These are phyloP conservation scores for Diaporthe ampelina DNA, from an alignment of 2,329 filamentous ascomycete species.

Conservation along the genomic window DNA sequence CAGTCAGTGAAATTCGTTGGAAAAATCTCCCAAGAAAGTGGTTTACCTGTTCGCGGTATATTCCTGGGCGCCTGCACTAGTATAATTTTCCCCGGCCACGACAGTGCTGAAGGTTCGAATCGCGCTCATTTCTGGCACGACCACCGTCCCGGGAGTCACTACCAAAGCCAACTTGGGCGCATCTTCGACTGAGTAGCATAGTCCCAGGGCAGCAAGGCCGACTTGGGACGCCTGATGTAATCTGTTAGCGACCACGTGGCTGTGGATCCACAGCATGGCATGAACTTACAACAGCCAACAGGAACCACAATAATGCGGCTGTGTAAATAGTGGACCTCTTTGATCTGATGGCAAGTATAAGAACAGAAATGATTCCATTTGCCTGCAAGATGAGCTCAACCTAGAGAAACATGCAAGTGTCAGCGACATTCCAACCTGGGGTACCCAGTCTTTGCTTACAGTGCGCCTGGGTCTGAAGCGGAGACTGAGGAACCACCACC, in stretches of 20 bases:
- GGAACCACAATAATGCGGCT: slow-evolving; percentile 9
- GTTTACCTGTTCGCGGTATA: slow-evolving; percentile 18
- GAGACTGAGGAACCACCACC: slow-evolving; percentile 61
- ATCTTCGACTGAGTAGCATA: slow-evolving; percentile 17
- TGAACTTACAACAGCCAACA: slow-evolving; percentile 6
- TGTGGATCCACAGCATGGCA: neutral
- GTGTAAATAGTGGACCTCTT: slow-evolving; percentile 16
- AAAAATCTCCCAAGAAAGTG: accelerated
- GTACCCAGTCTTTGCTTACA: slow-evolving; percentile 25
- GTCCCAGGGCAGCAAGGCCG: slow-evolving; percentile 6
- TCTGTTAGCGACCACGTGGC: neutral
- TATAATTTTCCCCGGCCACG: neutral
- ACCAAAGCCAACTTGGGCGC: slow-evolving; percentile 3
- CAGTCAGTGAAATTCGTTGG: neutral
- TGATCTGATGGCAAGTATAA: slow-evolving; percentile 39
- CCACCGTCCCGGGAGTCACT: neutral
- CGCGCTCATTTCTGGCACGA: neutral
- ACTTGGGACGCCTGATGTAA: neutral
- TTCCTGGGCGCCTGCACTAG: slow-evolving; percentile 11
- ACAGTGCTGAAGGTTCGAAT: neutral
- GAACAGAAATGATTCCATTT: slow-evolving; percentile 44
- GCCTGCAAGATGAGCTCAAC: slow-evolving; percentile 46
- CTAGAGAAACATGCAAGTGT: neutral
- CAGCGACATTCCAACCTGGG: slow-evolving; percentile 41
- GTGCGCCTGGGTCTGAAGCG: slow-evolving; percentile 53